Evolutionary conservation across 176 grass and related monocot species (phyloP).

Genomic region (Alloteropsis semialata): DNA sequence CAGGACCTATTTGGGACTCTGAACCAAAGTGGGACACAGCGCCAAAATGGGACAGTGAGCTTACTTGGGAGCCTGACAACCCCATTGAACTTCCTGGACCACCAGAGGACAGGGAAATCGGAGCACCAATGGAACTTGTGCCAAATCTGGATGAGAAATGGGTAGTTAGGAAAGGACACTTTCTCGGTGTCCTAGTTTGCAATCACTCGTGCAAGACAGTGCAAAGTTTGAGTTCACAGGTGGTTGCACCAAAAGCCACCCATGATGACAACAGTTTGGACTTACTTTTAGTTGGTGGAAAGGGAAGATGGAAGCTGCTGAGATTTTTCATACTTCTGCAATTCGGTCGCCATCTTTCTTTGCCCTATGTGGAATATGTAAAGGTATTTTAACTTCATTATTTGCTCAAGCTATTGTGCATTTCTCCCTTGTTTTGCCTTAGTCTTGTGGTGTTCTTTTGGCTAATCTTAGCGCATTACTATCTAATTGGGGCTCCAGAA

Average conservation of each 20-base stretch:
- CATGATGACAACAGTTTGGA: conserved; percentile 94
- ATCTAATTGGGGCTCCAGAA: not conserved
- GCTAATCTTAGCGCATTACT: not conserved
- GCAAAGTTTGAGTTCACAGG: conserved; percentile 95
- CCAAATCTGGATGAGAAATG: conserved; percentile 97
- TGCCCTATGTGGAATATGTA: conserved; percentile 91
- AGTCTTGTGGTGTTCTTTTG: not conserved
- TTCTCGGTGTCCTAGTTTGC: conserved; percentile 91
- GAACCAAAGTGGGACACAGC: conserved; percentile 82
- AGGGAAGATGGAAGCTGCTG: conserved; percentile 77
- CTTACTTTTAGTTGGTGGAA: conserved; percentile 86
- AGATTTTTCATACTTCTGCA: conserved; percentile 93
- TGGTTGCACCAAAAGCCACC: conserved; percentile 79
- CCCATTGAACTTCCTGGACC: conserved; percentile 62
- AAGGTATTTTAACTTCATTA: conserved; percentile 57
- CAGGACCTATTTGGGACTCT: conserved; percentile 85
- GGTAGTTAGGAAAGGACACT: conserved; percentile 88
- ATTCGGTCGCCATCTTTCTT: conserved; percentile 86
- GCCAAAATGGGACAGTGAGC: conserved; percentile 73
- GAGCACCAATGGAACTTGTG: conserved; percentile 59
- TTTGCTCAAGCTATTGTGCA: conserved; percentile 1
- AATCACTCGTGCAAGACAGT: conserved; percentile 95
- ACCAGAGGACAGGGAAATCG: conserved; percentile 45
- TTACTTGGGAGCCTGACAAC: conserved; percentile 64
- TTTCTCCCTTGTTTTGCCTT: not conserved